A percentile compares a stretch with the other conserved stretches of the same genome.
Evolutionary conservation across 768 basidiomycete genomes (phyloP).

Genomic region (Boletus rufocinnamomeus): DNA sequence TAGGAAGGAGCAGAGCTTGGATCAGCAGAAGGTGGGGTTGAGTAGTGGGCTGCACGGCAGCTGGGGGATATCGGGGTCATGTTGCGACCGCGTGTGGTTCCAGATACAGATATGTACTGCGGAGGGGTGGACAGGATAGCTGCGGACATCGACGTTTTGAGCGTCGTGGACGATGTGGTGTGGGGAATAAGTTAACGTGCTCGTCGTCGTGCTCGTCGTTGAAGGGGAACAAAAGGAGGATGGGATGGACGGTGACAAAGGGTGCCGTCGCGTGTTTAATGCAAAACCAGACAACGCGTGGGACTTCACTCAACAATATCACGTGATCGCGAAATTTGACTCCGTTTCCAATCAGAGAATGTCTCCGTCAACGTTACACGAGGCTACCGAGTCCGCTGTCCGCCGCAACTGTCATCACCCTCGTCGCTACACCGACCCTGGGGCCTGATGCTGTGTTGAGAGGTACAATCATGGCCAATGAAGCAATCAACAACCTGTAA

Average conservation of each 20-base stretch:
- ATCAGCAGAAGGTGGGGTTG: conserved; percentile 37
- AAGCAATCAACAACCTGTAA: not conserved
- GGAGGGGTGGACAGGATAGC: conserved; percentile 34
- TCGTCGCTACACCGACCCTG: conserved; percentile 9
- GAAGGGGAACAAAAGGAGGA: conserved; percentile 21
- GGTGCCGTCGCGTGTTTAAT: conserved; percentile 32
- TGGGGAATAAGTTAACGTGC: conserved; percentile 20
- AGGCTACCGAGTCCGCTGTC: conserved; percentile 28
- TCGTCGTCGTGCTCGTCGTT: conserved; percentile 27
- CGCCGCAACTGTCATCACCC: not conserved
- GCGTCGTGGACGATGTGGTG: conserved; percentile 10
- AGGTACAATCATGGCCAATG: not conserved
- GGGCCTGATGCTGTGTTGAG: not conserved
- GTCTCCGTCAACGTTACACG: conserved; percentile 36
- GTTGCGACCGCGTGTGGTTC: conserved; percentile 34
- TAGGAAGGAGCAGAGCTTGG: conserved; percentile 35
- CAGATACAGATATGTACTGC: conserved; percentile 39
- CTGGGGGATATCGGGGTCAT: conserved; percentile 36
- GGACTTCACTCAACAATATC: conserved; percentile 37
- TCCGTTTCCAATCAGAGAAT: conserved; percentile 17
- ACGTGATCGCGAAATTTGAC: conserved; percentile 34
- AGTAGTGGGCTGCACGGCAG: conserved; percentile 34
- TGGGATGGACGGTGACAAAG: conserved; percentile 11
- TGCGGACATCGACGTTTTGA: conserved; percentile 24
- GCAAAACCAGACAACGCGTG: conserved; percentile 28